These are phyloP conservation scores for Nematodospora anomalae DNA, from an alignment of 1,139 yeast genomes.

Conservation along the genomic window DNA sequence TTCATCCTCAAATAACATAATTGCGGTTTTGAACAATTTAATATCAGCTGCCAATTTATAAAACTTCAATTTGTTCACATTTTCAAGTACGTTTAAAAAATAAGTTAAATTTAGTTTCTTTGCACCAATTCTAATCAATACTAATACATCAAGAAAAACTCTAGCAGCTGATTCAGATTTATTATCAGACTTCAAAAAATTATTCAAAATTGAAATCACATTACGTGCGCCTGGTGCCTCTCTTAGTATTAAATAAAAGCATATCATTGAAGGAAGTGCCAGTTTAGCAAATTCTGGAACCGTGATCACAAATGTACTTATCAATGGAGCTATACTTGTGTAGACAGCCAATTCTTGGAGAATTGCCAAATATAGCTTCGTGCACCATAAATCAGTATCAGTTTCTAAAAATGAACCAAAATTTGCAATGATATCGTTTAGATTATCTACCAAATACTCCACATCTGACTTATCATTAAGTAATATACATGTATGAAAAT, in stretches of 20 bases:
- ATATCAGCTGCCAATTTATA: slow-evolving; percentile 37
- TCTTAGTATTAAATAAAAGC: slow-evolving; percentile 21
- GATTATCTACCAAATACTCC: slow-evolving; percentile 16
- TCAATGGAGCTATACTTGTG: slow-evolving; percentile 24
- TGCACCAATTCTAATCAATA: slow-evolving; percentile 48
- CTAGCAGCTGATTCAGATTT: slow-evolving; percentile 20
- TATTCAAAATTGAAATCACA: slow-evolving; percentile 14
- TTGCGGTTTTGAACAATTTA: slow-evolving; percentile 45
- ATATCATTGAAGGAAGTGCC: slow-evolving; percentile 26
- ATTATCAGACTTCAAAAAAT: slow-evolving; percentile 11
- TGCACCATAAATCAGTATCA: slow-evolving; percentile 28
- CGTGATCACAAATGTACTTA: slow-evolving; percentile 26
- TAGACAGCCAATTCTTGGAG: slow-evolving; percentile 29
- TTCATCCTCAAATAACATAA: slow-evolving; percentile 58
- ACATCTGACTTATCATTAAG: slow-evolving; percentile 26
- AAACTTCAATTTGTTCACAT: slow-evolving; percentile 31
- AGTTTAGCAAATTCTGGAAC: slow-evolving; percentile 23
- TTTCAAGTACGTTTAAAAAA: slow-evolving; percentile 36
- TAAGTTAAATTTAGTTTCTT: slow-evolving; percentile 24
- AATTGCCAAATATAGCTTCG: slow-evolving; percentile 32
- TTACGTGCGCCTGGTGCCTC: slow-evolving; percentile 16
- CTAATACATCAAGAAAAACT: slow-evolving; percentile 38
- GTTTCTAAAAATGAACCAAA: slow-evolving; percentile 9
- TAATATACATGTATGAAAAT: slow-evolving; percentile 33
- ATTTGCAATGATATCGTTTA: slow-evolving; percentile 16